Base-by-base conservation (phyloP, 306 rosid species). In the Albizia julibrissin region DNA sequence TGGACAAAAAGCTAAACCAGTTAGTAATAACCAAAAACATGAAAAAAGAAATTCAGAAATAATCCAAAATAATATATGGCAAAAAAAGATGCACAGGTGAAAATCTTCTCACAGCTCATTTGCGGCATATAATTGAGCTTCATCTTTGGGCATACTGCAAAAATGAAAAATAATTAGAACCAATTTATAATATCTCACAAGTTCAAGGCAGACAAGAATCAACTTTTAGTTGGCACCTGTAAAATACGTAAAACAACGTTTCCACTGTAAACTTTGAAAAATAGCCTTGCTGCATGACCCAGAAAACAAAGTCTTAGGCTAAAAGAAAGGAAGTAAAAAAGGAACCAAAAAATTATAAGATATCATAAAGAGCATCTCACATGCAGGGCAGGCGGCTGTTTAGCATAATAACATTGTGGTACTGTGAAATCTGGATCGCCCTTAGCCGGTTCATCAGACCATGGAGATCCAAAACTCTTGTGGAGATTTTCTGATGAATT, bases 121-220 rank as follows among this genome's bases (percentile, higher is more conserved):
- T 29, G 97, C 92, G n/a, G 98, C 98, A 78, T 86, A 91, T 78
- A 92, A 46, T 81, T 96, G 99, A 26, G 97, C 97, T 86, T 92
- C 98, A 59, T 96, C 99, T 81, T 89, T 93, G n/a, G 99, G 99
- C 98, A 93, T 92, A 77, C 99, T 96, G 93, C 87, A 65, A 85
- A 78, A 72, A 29, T 33, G 12, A 72, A 9, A 9, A 21, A 82
- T 21, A 9, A 22, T 27, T 71, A 24, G 33, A 46, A 13, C 58
- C 14, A n/a, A 37, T 26, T 62, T 13, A 62, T 27, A 62, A 26
- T 62, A 12, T 27, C 18, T 19, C 37, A 27, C 68, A 62, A 26
- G 37, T 27, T 10, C 16, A 44, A 52, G 19, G 64, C 14, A 62
- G 84, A 68, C 75, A 69, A 37, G 77, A 49, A 77, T 61, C 40